phyloP scores from a whole-genome alignment of 306 rosid genomes.

The Coriaria nepalensis region DNA sequence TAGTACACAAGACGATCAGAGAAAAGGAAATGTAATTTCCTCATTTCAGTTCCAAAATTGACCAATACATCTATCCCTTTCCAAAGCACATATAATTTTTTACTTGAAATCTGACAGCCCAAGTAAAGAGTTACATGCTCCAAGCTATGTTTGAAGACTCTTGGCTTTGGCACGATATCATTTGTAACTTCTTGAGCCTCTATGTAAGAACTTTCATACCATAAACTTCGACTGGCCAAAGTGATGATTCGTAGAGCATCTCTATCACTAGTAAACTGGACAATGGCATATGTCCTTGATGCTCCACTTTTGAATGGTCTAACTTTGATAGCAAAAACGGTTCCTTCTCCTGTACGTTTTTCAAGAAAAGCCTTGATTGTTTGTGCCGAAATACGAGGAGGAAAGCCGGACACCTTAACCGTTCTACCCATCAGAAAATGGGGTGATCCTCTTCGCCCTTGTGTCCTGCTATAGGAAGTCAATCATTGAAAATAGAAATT shows the following conservation, averaged over 20 bases:
- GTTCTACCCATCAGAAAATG: conserved; percentile 45
- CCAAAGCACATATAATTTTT: conserved; percentile 32
- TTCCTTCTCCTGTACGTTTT: conserved; percentile 34
- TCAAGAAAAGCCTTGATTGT: conserved; percentile 33
- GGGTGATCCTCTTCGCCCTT: no score
- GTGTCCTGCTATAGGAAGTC: no score
- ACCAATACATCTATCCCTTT: conserved; percentile 19
- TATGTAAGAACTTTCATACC: conserved; percentile 20
- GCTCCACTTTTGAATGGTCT: conserved; percentile 20
- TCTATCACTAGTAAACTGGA: conserved; percentile 34
- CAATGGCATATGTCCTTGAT: conserved; percentile 37
- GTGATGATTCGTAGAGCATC: conserved; percentile 23
- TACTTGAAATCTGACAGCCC: conserved; percentile 50
- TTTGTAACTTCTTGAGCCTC: conserved; percentile 24
- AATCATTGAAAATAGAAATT: no score
- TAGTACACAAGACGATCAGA: conserved; percentile 14
- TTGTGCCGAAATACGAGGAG: conserved; percentile 13
- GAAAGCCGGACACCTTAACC: conserved; percentile 53
- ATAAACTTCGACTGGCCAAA: conserved; percentile 14
- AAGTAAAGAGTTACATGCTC: conserved; percentile 28
- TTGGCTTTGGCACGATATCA: conserved; percentile 49
- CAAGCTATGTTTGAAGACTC: conserved; percentile 19
- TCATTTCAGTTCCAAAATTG: conserved; percentile 33
- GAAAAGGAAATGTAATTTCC: conserved; percentile 29
- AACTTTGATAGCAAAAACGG: conserved; percentile 38